Base-by-base conservation (phyloP, 768 basidiomycete genomes). In the Xerocomellus dryophilus region DNA sequence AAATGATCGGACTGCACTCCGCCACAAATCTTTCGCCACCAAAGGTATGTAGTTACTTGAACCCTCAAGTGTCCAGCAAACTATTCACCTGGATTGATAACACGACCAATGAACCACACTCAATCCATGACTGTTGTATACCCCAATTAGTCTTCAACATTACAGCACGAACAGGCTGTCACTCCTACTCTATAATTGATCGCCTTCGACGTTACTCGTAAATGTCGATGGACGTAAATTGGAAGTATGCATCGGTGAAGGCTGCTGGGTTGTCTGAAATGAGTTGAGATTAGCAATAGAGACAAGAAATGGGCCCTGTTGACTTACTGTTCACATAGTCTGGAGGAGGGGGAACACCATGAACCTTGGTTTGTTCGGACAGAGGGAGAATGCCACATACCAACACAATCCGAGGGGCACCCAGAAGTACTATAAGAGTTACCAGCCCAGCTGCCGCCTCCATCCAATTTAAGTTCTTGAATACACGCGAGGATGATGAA, bases 191-290 rank as follows among this genome's bases (percentile, higher is more conserved):
- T 21, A 53, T 23, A 53, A n/a, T 20, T 21, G 2, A n/a, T 20
- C 21, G 2, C 32, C 38, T 7, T 34, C 36, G 3, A 8, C 2
- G 4, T 59, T n/a, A 63, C n/a, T 62, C 50, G 54, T 78, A 79
- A 25, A 79, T 63, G 27, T 70, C 60, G 14, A 79, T 59, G 17
- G 69, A 70, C 8, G 63, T 66, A 51, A 79, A 70, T 25, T 74
- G 62, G 61, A 76, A 79, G 59, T 74, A 78, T 0, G 78, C 75
- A 2, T 73, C 62, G 5, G 57, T 54, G 61, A 78, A 79, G 2
- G 75, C 76, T 4, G 57, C 41, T 3, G 78, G 78, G 43, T 73
- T 73, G 51, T 69, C 67, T 68, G 39, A 6, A 40, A 39, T 11
- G 9, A 42, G 40, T 38, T 9, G 15, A n/a, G 5, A 11, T 53